These are phyloP conservation scores for Backusella circina DNA, from an alignment of 192 early-diverging fungal species.

Conservation along the genomic window DNA sequence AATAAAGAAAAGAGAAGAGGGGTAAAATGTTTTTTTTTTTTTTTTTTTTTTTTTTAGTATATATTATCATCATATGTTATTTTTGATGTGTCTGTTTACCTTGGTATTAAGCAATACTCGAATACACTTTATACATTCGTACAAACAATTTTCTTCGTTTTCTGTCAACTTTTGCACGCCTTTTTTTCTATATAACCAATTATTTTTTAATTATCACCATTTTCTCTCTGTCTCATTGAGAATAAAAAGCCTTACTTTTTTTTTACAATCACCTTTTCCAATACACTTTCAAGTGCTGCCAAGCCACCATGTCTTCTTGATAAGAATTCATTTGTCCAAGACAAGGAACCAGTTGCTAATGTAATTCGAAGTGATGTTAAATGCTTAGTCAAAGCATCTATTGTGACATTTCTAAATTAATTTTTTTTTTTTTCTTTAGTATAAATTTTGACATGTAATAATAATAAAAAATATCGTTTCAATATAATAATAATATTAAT, in stretches of 20 bases:
- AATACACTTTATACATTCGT: conserved; percentile 50
- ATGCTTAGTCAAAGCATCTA: conserved; percentile 41
- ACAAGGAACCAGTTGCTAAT: conserved; percentile 40
- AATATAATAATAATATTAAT: not conserved
- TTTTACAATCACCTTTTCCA: conserved; percentile 39
- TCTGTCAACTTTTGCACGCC: conserved; percentile 20
- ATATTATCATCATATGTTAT: not conserved
- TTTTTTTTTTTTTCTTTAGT: too few relatives aligned
- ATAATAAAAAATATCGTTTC: not conserved
- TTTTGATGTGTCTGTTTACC: conserved; percentile 12
- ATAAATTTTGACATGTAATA: not conserved
- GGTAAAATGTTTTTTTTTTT: not conserved
- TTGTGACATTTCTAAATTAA: conserved; percentile 26
- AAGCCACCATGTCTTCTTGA: conserved; percentile 40
- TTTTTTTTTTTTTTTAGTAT: not conserved
- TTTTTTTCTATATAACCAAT: conserved; percentile 14
- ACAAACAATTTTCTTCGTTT: conserved; percentile 40
- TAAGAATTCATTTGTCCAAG: conserved; percentile 51
- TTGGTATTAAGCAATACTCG: conserved; percentile 47
- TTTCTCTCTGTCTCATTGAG: too few relatives aligned
- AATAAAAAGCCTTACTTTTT: conserved; percentile 33
- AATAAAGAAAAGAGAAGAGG: not conserved
- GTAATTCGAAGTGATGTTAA: conserved; percentile 38
- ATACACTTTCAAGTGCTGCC: conserved; percentile 42
- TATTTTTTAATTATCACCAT: too few relatives aligned